Evolutionary conservation across 2,329 filamentous ascomycete species (phyloP), one percentile per base, ranked within the genome.

Genomic region (Diaporthe capsici): DNA sequence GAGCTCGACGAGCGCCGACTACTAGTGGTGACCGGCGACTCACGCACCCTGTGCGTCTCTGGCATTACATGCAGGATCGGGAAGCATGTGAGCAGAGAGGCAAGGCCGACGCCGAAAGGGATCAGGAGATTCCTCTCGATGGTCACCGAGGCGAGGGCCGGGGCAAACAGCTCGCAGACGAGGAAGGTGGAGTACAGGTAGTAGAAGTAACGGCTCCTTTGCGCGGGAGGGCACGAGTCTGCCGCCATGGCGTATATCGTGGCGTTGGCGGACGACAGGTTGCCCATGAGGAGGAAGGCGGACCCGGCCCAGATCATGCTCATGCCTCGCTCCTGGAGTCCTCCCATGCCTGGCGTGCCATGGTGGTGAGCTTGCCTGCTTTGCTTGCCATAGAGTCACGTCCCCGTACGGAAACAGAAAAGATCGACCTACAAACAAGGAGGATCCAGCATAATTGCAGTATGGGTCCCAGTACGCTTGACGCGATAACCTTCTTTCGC

Each of bases 221-320:
- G 76, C 3, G 73, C 47, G 1, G 73, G 76, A 28, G 76, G 76
- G 25, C 76, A 77, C 4, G 76, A 75, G 34, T 77, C 76, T 28
- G 76, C 76, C 28, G 76, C 76, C 73, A 77, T 76, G 39, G 76
- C 74, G 47, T 77, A 77, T 22, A 77, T 76, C 15, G 76, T 77
- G 8, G 76, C 76, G 37, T 77, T 77, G 10, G 74, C 76, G 13
- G 76, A 77, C 22, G 76, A 77, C 31, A 77, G 63, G 71, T 77
- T 77, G 9, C 76, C 76, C 76, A 77, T 75, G 15, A 77, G 70
- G 39, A 75, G 74, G 60, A 77, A 77, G 10, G 73, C 51, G 6
- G 76, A 77, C 1, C 73, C 75, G 3, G 65, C 73, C 76, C 76
- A 77, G 34, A 77, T 73, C 47, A 73, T 58, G 8, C 65, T 53